Evolutionary conservation across 768 basidiomycete genomes (phyloP).

Genomic region (Galerina sulciceps): DNA sequence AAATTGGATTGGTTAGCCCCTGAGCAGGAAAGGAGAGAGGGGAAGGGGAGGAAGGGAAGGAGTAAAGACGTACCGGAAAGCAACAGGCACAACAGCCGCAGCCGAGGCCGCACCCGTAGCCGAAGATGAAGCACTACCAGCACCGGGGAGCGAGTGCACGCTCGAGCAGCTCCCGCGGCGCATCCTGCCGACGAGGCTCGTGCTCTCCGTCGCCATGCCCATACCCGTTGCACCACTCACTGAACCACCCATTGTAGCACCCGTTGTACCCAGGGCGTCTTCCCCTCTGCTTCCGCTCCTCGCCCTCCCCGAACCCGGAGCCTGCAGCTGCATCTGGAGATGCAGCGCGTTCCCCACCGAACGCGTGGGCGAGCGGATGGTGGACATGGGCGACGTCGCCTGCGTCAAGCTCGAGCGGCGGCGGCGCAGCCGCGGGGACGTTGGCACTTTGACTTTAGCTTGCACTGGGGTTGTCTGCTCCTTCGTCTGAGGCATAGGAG

Average conservation of each 20-base stretch:
- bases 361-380: constrained; percentile 61
- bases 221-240: constrained; percentile 26
- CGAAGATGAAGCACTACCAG: too few species aligned
- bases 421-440: constrained; percentile 51
- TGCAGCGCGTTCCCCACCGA: constrained; percentile 55
- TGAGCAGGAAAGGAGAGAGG: neutral
- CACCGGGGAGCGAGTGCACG: constrained; percentile 19
- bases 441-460: constrained; percentile 10
- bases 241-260: too few species aligned
- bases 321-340: constrained; percentile 49
- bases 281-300: constrained; percentile 50
- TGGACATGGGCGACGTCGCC: constrained; percentile 54
- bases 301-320: constrained; percentile 37
- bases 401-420: constrained; percentile 68
- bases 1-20: neutral
- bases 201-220: constrained; percentile 38
- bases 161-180: constrained; percentile 57
- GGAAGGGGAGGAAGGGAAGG: too few species aligned
- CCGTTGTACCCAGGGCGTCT: constrained; percentile 7
- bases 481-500: constrained; percentile 25
- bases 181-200: constrained; percentile 53
- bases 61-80: constrained; percentile 21
- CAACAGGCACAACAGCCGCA: neutral
- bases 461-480: constrained; percentile 11
- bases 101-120: neutral